Percentiles rank a stretch among this genome's conserved stretches.
These are phyloP conservation scores for Kandelia obovata DNA, from an alignment of 345 rosid species.

Conservation along the genomic window DNA sequence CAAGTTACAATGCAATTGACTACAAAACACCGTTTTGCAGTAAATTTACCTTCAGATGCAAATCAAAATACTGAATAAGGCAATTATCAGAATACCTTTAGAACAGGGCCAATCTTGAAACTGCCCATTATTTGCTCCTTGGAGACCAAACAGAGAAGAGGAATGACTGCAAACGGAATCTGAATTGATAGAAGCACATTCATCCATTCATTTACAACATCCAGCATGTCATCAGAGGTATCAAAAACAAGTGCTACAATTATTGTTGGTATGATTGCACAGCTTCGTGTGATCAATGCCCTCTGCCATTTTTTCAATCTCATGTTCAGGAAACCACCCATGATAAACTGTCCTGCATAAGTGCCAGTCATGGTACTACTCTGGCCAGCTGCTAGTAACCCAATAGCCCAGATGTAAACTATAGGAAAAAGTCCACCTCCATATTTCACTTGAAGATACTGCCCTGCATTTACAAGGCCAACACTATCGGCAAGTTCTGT, in stretches of 20 bases:
- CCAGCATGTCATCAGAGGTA: slow-evolving; percentile 60
- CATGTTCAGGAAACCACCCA: slow-evolving; percentile 91
- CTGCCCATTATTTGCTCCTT: slow-evolving; percentile 79
- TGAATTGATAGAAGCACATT: slow-evolving; percentile 84
- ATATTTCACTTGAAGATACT: slow-evolving; percentile 79
- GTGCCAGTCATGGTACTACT: slow-evolving; percentile 95
- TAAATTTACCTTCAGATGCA: not conserved
- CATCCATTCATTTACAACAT: slow-evolving; percentile 81
- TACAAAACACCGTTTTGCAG: not conserved
- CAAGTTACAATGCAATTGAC: not conserved
- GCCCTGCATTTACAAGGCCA: slow-evolving; percentile 81
- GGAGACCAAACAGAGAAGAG: slow-evolving; percentile 77
- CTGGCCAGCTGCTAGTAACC: slow-evolving; percentile 89
- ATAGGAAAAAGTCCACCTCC: slow-evolving; percentile 91
- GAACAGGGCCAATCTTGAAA: slow-evolving; percentile 69
- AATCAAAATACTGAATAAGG: slow-evolving; percentile 1
- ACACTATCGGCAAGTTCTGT: slow-evolving; percentile 68
- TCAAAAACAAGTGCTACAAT: slow-evolving; percentile 76
- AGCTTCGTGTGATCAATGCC: slow-evolving; percentile 88
- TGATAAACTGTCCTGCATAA: slow-evolving; percentile 91
- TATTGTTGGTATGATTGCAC: slow-evolving; percentile 78
- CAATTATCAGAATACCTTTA: slow-evolving; percentile 47
- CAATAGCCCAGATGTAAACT: slow-evolving; percentile 87
- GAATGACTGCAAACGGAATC: slow-evolving; percentile 89
- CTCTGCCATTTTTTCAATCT: slow-evolving; percentile 90